Base-by-base conservation (phyloP, 2,329 filamentous ascomycete genomes). In the Fusarium sterilihyphosum region DNA sequence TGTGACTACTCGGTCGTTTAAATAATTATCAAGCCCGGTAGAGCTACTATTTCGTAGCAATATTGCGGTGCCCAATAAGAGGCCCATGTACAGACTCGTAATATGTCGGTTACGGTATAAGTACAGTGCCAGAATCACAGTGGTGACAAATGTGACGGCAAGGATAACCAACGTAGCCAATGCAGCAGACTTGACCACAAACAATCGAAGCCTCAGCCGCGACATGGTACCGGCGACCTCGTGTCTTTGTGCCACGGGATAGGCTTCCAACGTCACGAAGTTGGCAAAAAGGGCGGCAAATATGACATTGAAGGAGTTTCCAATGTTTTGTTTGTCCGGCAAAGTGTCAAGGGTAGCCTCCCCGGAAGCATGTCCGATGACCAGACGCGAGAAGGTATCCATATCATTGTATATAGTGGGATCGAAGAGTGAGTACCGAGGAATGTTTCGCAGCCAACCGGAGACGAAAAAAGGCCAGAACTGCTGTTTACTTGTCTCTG, bases 1-100 rank as follows among this genome's bases (percentile, higher is more conserved):
- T 5, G 5, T 9, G 0, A 26, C 5, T 5, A 38, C 50, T 1
- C 18, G 24, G 24, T 26, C 18, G 1, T 22, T 14, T 18, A 33
- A 40, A 6, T 61, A 61, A 9, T 11, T 33, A 7, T 61, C 58
- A 24, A 61, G 26, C 4, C 58, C 44, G 1, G 6, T 52, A 0
- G 22, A 29, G 2, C 12, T 18, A 10, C 35, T 5, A 13, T 41
- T 20, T 1, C 44, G 44, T 3, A 61, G 18, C 3, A 61, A 14
- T 11, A 61, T 18, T 5, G 58, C 44, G 5, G 33, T 53, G 2
- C 58, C 58, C 3, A 61, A 22, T 2, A 61, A 9, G 12, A 61
- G 35, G 2, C 53, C 58, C 26, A 61, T 37, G 0, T 61, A 22
- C 2, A 17, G 35, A 6, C 20, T 20, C 1, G 6, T 29, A 2